Base-by-base conservation (phyloP, 108 stramenopile genomes). In the Parmales sp. region DNA sequence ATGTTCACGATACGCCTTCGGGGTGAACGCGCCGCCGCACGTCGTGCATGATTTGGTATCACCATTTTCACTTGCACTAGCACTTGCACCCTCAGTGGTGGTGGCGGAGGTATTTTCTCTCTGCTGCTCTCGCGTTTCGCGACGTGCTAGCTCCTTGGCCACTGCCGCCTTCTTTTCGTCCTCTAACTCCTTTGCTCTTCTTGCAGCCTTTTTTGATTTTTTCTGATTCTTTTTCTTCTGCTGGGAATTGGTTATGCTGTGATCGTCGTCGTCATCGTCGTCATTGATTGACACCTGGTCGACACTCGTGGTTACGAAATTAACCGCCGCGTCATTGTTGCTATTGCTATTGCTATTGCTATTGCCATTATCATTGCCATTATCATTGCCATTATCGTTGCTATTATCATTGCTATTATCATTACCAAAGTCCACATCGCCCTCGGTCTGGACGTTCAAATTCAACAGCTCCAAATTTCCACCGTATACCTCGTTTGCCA, bases 1-100 rank as follows among this genome's bases (percentile, higher is more conserved):
- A 68, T 98, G 97, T 8, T 87, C 76, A 41, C 95, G 74, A 63
- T 93, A 91, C 43, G 71, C 86, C 20, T 80, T 66, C 18, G 79
- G 76, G 20, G 51, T 64, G 78, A 92, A 92, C 6, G 67, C 65
- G n/a, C 90, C 93, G 1, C 88, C 89, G 67, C 90, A 91, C 5
- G 88, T 94, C 46, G 85, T 90, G 77, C 92, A 94, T 16, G 78
- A 74, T 54, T 87, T 86, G 8, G 65, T 67, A 28, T 65, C 19
- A 16, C 36, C 65, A 5, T 39, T 39, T 26, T 43, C 37, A 3
- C 7, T 34, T 5, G 11, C 65, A 39, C 43, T 16, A 23, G 23
- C 18, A 3, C 29, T 25, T 2, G n/a, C 83, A 25, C 45, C 69
- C 20, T 38, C 41, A 37, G n/a, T 69, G 0, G 45, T 72, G 37